Conservation (phyloP, 2,329 filamentous ascomycete genomes). For the Diplodia mutila region DNA sequence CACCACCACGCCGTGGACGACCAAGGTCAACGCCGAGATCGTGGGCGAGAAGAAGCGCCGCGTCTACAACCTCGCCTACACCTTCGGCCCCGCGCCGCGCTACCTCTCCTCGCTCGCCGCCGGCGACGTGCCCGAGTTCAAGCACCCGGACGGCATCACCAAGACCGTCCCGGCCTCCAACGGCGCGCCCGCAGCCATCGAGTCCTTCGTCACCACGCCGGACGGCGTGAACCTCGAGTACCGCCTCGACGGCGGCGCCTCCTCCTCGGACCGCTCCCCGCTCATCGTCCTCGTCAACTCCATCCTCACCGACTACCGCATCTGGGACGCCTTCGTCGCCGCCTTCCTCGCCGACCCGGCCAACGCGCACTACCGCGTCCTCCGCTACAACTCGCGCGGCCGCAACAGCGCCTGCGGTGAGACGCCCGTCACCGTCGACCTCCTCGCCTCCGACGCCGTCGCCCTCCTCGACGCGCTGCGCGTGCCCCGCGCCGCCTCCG, state of each 20-base stretch:
- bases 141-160: constrained; percentile 59
- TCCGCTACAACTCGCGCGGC: constrained; percentile 79
- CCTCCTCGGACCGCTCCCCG: constrained; percentile 60
- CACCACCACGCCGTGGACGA: constrained; percentile 64
- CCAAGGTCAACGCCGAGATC: constrained; percentile 62
- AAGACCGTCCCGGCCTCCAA: constrained; percentile 54
- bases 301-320: constrained; percentile 74
- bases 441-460: constrained; percentile 69
- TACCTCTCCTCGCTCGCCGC: constrained; percentile 64
- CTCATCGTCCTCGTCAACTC: constrained; percentile 79
- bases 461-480: constrained; percentile 70
- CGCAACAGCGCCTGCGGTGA: constrained; percentile 52
- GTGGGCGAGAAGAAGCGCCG: constrained; percentile 62
- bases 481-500: constrained; percentile 65
- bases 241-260: constrained; percentile 70
- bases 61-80: constrained; percentile 74
- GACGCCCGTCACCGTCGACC: constrained; percentile 60
- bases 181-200: constrained; percentile 54
- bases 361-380: constrained; percentile 69
- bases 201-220: constrained; percentile 68
- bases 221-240: constrained; percentile 74
- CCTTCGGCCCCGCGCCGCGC: constrained; percentile 74
- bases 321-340: constrained; percentile 77
- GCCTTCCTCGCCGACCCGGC: constrained; percentile 59
- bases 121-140: constrained; percentile 52